phyloP scores from a whole-genome alignment of 352 stramenopile genomes.

The Pythium rishiriense region DNA sequence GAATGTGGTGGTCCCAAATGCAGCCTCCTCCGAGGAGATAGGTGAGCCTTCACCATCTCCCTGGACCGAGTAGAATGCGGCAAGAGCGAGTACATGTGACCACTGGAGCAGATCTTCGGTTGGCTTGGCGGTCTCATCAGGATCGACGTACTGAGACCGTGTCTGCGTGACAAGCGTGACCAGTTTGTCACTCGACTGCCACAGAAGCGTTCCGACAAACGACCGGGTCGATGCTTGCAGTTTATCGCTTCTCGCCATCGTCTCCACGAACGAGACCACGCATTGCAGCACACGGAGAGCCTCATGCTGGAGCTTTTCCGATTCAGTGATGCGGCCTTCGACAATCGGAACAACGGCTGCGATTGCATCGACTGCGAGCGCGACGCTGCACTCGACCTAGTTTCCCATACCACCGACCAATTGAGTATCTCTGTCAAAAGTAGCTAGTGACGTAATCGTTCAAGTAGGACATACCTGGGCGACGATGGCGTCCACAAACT shows the following conservation, averaged over 20 bases:
- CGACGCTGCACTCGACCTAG: conserved; percentile 28
- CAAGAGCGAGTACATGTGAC: conserved; percentile 6
- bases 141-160: conserved; percentile 22
- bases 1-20: neutral
- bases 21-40: neutral
- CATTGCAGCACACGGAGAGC: conserved; percentile 18
- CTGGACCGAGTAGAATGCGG: conserved; percentile 10
- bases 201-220: conserved; percentile 22
- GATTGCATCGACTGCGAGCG: conserved; percentile 19
- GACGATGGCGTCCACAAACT: conserved; percentile 37
- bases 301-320: conserved; percentile 20
- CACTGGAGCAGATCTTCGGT: conserved; percentile 4
- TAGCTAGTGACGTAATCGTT: neutral
- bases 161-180: conserved; percentile 15
- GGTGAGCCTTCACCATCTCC: conserved; percentile 1
- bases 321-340: conserved; percentile 7
- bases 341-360: conserved; percentile 22
- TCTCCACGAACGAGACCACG: conserved; percentile 20
- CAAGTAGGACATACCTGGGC: conserved; percentile 19
- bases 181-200: conserved; percentile 20
- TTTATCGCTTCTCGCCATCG: conserved; percentile 17
- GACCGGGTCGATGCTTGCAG: conserved; percentile 25
- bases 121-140: neutral
- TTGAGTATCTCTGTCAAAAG: too few relatives aligned
- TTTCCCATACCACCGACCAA: too few relatives aligned